Percentiles rank a stretch among this genome's conserved stretches.
These are phyloP conservation scores for Pseudogymnoascus sp. DNA, from an alignment of 2,329 filamentous ascomycete species.

Conservation along the genomic window DNA sequence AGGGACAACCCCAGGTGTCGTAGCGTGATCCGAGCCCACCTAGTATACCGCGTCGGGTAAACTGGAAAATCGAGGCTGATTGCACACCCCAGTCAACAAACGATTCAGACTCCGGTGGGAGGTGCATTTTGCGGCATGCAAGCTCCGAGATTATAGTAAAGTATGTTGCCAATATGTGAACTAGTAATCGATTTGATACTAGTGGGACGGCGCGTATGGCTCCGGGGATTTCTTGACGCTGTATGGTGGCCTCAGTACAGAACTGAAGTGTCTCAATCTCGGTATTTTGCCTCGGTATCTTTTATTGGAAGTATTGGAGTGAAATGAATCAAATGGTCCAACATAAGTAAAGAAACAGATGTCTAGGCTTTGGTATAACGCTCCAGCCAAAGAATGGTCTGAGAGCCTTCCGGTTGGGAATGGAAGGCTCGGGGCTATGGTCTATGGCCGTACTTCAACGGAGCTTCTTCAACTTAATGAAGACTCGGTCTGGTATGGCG, in stretches of 20 bases:
- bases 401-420: slow-evolving; percentile 42
- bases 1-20: neutral
- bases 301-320: neutral
- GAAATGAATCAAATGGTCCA: neutral
- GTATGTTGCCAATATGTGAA: neutral
- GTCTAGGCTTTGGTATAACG: slow-evolving; percentile 23
- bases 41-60: neutral
- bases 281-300: neutral
- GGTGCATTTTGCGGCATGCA: neutral
- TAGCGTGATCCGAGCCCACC: neutral
- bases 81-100: neutral
- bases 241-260: neutral
- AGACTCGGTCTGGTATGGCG: slow-evolving; percentile 42
- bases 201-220: neutral
- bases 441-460: slow-evolving; percentile 37
- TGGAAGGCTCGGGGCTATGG: slow-evolving; percentile 38
- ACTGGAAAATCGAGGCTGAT: neutral
- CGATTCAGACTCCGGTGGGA: neutral
- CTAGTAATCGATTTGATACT: neutral
- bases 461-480: slow-evolving; percentile 42
- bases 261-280: neutral
- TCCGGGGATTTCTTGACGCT: neutral
- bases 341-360: neutral
- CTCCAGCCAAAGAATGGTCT: slow-evolving; percentile 28
- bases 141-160: neutral